Evolutionary conservation across 441 rosid genomes (phyloP).

Genomic region (Syzygium malaccense): DNA sequence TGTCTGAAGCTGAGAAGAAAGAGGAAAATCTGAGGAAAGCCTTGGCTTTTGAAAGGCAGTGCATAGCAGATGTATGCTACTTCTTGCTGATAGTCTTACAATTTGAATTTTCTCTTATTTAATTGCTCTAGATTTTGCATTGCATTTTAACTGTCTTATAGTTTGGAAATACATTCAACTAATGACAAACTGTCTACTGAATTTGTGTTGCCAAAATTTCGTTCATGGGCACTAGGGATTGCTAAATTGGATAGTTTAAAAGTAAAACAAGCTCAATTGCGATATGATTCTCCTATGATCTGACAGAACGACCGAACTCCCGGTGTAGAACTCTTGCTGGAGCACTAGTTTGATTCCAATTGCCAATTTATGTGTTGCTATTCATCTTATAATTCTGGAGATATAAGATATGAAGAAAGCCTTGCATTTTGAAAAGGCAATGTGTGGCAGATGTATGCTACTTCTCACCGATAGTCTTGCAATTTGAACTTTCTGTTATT

Average conservation of each 20-base stretch:
- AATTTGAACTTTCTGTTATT: neutral
- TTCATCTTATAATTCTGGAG: neutral
- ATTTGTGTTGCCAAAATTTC: neutral
- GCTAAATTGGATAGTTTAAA: neutral
- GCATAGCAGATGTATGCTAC: conserved; percentile 51
- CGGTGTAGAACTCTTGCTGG: neutral
- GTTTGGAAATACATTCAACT: neutral
- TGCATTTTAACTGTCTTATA: neutral
- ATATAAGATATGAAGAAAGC: conserved; percentile 46
- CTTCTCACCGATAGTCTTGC: neutral
- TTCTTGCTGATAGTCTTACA: neutral
- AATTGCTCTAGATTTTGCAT: neutral
- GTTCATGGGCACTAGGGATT: neutral
- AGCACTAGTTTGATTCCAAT: neutral
- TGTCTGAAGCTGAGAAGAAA: conserved; percentile 61
- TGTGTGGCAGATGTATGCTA: conserved; percentile 54
- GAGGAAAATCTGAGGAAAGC: conserved; percentile 63
- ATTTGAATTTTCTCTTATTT: neutral
- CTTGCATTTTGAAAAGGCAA: conserved; percentile 50
- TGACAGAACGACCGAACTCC: neutral
- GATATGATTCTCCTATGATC: neutral
- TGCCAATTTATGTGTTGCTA: neutral
- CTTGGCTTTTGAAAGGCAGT: conserved; percentile 48
- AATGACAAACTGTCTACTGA: neutral
- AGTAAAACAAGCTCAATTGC: neutral